Evolutionary conservation across 2,329 filamentous ascomycete genomes (phyloP), one percentile per base, ranked within the genome.

Genomic region (Blumeria hordei): DNA sequence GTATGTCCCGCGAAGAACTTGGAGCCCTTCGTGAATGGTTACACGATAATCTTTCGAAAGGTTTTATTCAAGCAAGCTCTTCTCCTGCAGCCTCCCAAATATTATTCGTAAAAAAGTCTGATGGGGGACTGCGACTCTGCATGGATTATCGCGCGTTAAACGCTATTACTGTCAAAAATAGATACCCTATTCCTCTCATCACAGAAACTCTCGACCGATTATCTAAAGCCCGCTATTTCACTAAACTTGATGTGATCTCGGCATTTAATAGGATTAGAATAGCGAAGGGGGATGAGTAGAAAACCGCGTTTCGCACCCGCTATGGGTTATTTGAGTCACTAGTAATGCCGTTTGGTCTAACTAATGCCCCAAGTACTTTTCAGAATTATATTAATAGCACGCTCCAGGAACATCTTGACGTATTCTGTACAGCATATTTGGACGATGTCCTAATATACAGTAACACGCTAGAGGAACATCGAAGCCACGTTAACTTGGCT

Each of bases 261-360:
- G 39, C 47, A 7, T 53, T 53, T 12, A 18, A 56, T 39, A 35
- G 37, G 8, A 53, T 47, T 10, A 36, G 49, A 9, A 53, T 56
- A n/a, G 35, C 3, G 7, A 8, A 37, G 21, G 51, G 34, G 8
- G n/a, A 37, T 8, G 33, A 39, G 28, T 37, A 4, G 33, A 18
- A 37, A 41, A 39, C 7, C 8, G 33, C 51, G 10, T 53, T 53
- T 21, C 11, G 43, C 9, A 18, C 43, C 43, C 8, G 43, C 12
- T 45, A 45, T 10, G 16, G 21, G 21, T 33, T 21, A 21, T 9
- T 43, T 18, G 39, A 54, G 28, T 54, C 16, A 10, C 34, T 39
- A 36, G 54, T 57, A 5, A n/a, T 55, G 37, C 54, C 39, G 4
- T 57, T 57, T 35, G 28, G 50, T 4, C 32, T 55, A 1, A 43